phyloP scores from a whole-genome alignment of 768 basidiomycete genomes.

The Floccularia luteovirens region DNA sequence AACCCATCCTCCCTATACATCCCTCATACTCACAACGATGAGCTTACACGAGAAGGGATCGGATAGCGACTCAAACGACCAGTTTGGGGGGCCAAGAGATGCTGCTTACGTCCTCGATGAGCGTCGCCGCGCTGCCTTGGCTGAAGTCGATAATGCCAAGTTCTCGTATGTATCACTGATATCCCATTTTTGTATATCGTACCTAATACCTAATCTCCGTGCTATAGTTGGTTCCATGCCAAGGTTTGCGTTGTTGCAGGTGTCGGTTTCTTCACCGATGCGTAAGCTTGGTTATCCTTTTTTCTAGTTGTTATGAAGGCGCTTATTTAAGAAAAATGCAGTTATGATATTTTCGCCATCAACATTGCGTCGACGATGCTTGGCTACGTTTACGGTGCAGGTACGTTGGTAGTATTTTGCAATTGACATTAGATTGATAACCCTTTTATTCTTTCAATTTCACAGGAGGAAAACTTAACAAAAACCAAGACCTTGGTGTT shows the following conservation, averaged over 20 bases:
- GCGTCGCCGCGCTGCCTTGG: slow-evolving; percentile 71
- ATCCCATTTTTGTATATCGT: slow-evolving; percentile 13
- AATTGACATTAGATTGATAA: neutral
- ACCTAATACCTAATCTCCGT: slow-evolving; percentile 1
- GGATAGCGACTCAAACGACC: slow-evolving; percentile 14
- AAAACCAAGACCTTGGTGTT: slow-evolving; percentile 68
- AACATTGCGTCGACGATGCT: slow-evolving; percentile 81
- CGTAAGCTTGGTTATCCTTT: slow-evolving; percentile 28
- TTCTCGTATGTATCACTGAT: slow-evolving; percentile 53
- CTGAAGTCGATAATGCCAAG: slow-evolving; percentile 80
- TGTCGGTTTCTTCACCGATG: slow-evolving; percentile 89
- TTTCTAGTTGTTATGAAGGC: slow-evolving; percentile 1
- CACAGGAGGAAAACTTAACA: slow-evolving; percentile 29
- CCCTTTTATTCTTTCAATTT: slow-evolving; percentile 4
- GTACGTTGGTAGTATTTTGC: slow-evolving; percentile 9
- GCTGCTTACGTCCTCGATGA: slow-evolving; percentile 47
- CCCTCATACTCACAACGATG: neutral
- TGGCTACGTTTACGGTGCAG: slow-evolving; percentile 65
- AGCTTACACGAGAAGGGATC: neutral
- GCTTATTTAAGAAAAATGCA: slow-evolving; percentile 12
- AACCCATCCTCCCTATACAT: neutral
- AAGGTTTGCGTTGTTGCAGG: slow-evolving; percentile 68
- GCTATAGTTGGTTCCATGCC: slow-evolving; percentile 77
- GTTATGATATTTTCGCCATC: slow-evolving; percentile 87
- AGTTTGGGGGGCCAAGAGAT: slow-evolving; percentile 23